Evolutionary conservation across 495 filamentous ascomycete genomes (phyloP), one percentile per base, ranked within the genome.

Genomic region (Neurospora sp.): DNA sequence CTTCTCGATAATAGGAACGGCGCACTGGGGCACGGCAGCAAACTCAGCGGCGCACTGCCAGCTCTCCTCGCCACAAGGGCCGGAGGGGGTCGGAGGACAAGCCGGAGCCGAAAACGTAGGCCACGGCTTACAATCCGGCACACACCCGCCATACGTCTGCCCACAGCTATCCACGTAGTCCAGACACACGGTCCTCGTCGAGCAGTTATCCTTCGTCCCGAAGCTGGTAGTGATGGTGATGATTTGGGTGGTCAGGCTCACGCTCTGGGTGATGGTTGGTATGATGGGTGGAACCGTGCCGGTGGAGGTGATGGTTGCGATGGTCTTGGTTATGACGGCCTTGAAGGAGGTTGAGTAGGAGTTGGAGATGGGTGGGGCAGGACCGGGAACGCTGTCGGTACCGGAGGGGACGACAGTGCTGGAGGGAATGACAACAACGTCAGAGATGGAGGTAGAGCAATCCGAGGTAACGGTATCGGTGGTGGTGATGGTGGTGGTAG

Each of bases 1-100:
- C 1, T 60, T 44, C 35, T 72, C 74, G 14, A 75, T 75, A 6
- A 70, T 70, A 12, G 49, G 20, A 16, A 71, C 42, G 35, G 74
- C 74, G 37, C 74, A 75, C 18, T 20, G 12, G 9, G 70, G 73
- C 27, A 70, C 41, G 8, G 49, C 54, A 8, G 70, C 60, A 3
- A 72, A 20, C 6, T 40, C 18, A 4, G 18, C 5, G 12, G 49
- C 54, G 23, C 73, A 75, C 44, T 49, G 3, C 44, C 44, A 20
- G 44, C 44, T 49, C 44, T 49, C 44, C 44, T 49, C 44, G 11
- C 44, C n/a, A 20, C n/a, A 20, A 10, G 46, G n/a, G 46, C 49
- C 49, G 20, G 49, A 54, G 20, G 49, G 49, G 31, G 31, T 3
- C 1, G 31, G 31, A 31, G 31, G 2, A 1, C 54, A 18, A 66